Evolutionary conservation across 2,329 filamentous ascomycete genomes (phyloP), one percentile per base, ranked within the genome.

Genomic region (Ceratocystiopsis sp.): DNA sequence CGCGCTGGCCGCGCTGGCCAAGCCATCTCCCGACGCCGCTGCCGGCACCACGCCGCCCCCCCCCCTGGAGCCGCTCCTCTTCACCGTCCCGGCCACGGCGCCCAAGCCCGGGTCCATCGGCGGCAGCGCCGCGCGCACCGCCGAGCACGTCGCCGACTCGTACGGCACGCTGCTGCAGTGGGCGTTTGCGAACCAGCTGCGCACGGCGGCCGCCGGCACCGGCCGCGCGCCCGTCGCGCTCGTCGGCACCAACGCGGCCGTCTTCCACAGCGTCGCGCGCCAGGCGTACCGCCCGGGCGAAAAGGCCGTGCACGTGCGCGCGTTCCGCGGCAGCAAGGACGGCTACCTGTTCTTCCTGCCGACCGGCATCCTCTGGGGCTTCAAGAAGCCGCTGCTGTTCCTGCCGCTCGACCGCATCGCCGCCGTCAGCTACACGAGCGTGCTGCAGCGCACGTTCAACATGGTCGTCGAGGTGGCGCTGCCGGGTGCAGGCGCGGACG

Each of bases 381-480:
- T 78, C 63, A 80, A 80, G 59, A 82, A 81, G 57, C 78, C 78
- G 0, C 56, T 81, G 2, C 59, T 78, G 18, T 80, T 80, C 51
- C 62, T 81, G 6, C 73, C 75, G 5, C 65, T 79, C 16, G 67
- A 71, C 42, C 65, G 69, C 13, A 74, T 81, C 41, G 63, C 65
- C 0, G 73, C 75, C 2, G 64, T 80, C n/a, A 78, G 73, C 52
- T 81, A 79, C 55, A 79, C 75, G 6, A 79, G 64, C 46, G 74
- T 82, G 21, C 61, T 81, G 38, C 76, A 80, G 53, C 67, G 77
- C 18, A 82, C 78, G 0, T 81, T 82, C 51, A 81, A 80, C 51
- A 67, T 82, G 38, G 72, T 71, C 1, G 65, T 80, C 1, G 76
- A 80, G 53, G 64, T 78, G 6, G 72, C 72, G 42, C 59, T 63